Evolutionary conservation across 306 rosid genomes (phyloP), one percentile per base, ranked within the genome.

Genomic region (Abrus pulchellus): DNA sequence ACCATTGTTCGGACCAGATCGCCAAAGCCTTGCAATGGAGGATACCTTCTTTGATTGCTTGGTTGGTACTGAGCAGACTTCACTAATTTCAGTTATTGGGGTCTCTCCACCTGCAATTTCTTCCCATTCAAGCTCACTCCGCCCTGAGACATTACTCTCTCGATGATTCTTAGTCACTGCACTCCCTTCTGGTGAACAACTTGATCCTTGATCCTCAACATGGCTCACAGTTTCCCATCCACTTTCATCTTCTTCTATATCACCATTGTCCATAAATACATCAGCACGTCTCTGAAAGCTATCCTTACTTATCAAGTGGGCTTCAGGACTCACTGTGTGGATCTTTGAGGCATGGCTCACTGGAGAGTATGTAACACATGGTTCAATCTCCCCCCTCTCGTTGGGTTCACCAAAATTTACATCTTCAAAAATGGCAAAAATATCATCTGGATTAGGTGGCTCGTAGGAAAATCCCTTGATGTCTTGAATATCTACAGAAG

Each of bases 141-240:
- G 88, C 61, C 81, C 90, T 6, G 93, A 88, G 79, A 69, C 83
- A 43, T 91, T 81, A 81, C 97, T 84, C 67, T 75, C 89, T 49
- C 79, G 79, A 75, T 5, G n/a, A 84, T 91, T 85, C 86, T 89
- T 91, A 70, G 87, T 91, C 62, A 89, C 87, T 1, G 90, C 85
- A 77, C 93, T 92, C 76, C 94, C 97, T 71, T 90, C 97, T 0
- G 83, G 94, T 36, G 97, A 92, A 84, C 68, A 88, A 86, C 92
- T 87, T 10, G 99, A 94, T 75, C 92, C 97, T 87, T 94, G 97
- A 82, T 94, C 97, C 80, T 94, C 99, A 27, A 76, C 57, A 77
- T 91, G 97, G 88, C 98, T 94, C 45, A 86, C 97, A 9, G 97
- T 94, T 86, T 94, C 98, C 98, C 99, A 94, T 77, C 97, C 99